Evolutionary conservation across 2,329 filamentous ascomycete genomes (phyloP).

Genomic region (Exophiala bonariae): DNA sequence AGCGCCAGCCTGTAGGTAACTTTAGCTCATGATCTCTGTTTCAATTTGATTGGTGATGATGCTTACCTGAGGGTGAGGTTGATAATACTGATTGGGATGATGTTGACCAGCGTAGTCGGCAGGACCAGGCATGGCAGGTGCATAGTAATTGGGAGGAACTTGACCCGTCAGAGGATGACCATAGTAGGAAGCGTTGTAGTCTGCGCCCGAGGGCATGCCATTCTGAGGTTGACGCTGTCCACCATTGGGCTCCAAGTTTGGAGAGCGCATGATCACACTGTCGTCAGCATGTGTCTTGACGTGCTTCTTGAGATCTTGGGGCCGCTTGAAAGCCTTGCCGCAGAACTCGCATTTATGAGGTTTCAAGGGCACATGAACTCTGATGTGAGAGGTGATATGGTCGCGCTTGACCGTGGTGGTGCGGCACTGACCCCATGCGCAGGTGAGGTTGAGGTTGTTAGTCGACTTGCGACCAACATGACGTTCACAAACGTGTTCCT

Average conservation of each 20-base stretch:
- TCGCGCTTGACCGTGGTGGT: constrained; percentile 98
- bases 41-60: constrained; percentile 1
- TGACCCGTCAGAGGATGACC: constrained; percentile 25
- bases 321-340: constrained; percentile 97
- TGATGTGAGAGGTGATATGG: constrained; percentile 98
- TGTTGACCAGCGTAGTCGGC: constrained; percentile 29
- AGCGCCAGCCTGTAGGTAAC: constrained; percentile 57
- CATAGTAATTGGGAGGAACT: constrained; percentile 29
- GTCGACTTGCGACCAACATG: constrained; percentile 99
- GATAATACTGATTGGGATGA: constrained; percentile 31
- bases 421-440: constrained; percentile 93
- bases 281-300: constrained; percentile 99
- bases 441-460: constrained; percentile 96
- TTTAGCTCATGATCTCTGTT: constrained; percentile 20
- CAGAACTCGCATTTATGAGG: constrained; percentile 99
- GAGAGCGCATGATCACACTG: constrained; percentile 70
- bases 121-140: constrained; percentile 26
- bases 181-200: constrained; percentile 29
- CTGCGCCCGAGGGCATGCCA: constrained; percentile 27
- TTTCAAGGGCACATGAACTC: constrained; percentile 97
- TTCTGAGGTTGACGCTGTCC: constrained; percentile 37
- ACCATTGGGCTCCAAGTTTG: constrained; percentile 52
- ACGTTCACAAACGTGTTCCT: constrained; percentile 98
- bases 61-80: constrained; percentile 26
- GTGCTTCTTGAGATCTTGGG: constrained; percentile 98